A percentile compares a stretch with the other conserved stretches of the same genome.
These are phyloP conservation scores for Ricinus communis DNA, from an alignment of 345 rosid genomes.

Conservation along the genomic window DNA sequence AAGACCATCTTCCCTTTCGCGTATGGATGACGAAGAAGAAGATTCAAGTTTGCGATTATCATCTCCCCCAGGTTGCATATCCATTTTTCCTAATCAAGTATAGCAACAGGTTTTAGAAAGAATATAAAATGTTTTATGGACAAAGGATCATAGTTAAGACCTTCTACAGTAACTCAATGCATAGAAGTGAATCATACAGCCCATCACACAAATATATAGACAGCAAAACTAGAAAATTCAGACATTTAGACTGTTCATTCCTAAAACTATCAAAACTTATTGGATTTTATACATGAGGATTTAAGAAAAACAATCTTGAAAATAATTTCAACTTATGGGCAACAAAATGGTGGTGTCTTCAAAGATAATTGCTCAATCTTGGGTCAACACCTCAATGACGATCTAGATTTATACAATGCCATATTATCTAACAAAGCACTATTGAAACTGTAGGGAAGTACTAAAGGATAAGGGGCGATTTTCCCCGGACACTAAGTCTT, in stretches of 20 bases:
- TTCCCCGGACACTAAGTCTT: neutral
- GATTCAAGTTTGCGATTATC: conserved; percentile 5
- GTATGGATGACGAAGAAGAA: conserved; percentile 27
- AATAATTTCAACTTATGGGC: neutral
- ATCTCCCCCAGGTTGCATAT: conserved; percentile 18
- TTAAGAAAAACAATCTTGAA: neutral
- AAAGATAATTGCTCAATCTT: no score
- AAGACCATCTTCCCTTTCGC: conserved; percentile 25
- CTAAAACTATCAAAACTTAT: neutral
- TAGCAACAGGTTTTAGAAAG: conserved; percentile 7
- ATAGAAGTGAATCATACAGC: neutral
- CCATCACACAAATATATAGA: neutral
- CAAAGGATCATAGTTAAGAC: neutral
- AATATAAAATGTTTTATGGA: neutral
- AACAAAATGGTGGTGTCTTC: no score
- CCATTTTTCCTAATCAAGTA: conserved; percentile 27
- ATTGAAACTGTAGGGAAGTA: neutral
- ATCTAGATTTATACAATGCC: neutral
- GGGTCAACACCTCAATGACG: no score
- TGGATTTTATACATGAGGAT: neutral
- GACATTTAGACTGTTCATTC: neutral
- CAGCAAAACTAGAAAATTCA: neutral
- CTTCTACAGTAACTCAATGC: neutral
- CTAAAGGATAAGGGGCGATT: neutral
- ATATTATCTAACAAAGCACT: neutral